Conservation (phyloP, 2,329 filamentous ascomycete genomes). For the Stagonosporopsis cucurbitacearum region DNA sequence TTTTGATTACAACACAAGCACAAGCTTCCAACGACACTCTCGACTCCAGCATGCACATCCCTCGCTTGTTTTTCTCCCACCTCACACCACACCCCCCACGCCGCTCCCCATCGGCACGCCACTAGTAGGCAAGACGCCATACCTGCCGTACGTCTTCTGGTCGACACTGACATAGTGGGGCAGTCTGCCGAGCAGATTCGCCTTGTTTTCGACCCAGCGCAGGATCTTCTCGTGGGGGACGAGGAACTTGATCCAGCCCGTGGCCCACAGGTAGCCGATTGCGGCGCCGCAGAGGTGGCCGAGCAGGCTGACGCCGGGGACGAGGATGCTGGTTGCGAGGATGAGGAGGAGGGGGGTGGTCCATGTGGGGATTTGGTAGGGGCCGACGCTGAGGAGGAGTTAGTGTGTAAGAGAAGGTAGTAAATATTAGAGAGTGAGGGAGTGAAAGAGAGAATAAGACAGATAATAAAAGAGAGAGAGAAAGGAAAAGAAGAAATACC, state of each 20-base stretch:
- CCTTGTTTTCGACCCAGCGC: constrained; percentile 84
- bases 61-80: background rate
- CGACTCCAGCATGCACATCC: too few species aligned
- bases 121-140: constrained; percentile 76
- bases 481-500: constrained; percentile 53
- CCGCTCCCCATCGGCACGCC: constrained; percentile 28
- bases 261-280: constrained; percentile 85
- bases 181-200: constrained; percentile 82
- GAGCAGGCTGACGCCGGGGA: constrained; percentile 82
- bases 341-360: constrained; percentile 81
- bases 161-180: constrained; percentile 95
- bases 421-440: constrained; percentile 36
- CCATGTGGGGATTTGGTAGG: constrained; percentile 86
- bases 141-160: constrained; percentile 93
- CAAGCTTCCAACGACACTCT: too few species aligned
- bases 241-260: constrained; percentile 88
- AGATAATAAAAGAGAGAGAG: too few species aligned
- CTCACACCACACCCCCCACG: background rate
- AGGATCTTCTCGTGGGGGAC: constrained; percentile 88
- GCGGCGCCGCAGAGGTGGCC: constrained; percentile 85
- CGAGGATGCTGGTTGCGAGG: constrained; percentile 74
- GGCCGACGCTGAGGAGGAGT: constrained; percentile 56
- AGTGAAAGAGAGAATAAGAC: too few species aligned
- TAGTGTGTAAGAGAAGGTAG: background rate
- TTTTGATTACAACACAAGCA: too few species aligned